These are phyloP conservation scores for Phyllosticta ampelicida DNA, from an alignment of 2,329 filamentous ascomycete species.

Conservation along the genomic window DNA sequence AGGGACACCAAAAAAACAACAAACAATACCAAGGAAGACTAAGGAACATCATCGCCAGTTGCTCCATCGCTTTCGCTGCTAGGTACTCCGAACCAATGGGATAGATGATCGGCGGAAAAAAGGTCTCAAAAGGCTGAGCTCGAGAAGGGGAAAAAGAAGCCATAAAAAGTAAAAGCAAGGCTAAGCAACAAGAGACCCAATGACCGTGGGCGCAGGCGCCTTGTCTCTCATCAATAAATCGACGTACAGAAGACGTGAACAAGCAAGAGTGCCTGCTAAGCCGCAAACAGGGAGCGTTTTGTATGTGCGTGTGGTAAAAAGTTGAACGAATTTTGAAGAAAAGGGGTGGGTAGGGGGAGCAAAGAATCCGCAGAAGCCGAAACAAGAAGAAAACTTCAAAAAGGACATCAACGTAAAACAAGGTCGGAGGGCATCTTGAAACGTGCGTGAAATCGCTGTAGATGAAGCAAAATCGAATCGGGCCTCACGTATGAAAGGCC, in stretches of 20 bases:
- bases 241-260: too few species aligned
- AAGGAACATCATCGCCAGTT: conserved; percentile 10
- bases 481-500: neutral
- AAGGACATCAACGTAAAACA: neutral
- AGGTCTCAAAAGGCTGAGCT: too few species aligned
- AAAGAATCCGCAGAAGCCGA: neutral
- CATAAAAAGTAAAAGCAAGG: neutral
- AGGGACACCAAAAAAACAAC: neutral
- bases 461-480: neutral
- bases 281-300: too few species aligned
- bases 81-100: conserved; percentile 7
- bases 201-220: too few species aligned
- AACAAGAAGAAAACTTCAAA: neutral
- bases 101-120: too few species aligned
- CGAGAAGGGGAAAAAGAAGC: too few species aligned
- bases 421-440: neutral
- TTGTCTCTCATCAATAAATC: too few species aligned
- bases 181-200: too few species aligned
- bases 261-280: too few species aligned
- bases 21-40: neutral
- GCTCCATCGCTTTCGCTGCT: conserved; percentile 11
- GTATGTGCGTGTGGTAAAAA: too few species aligned
- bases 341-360: too few species aligned
- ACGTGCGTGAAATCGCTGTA: neutral
- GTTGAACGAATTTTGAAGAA: too few species aligned